Conservation (phyloP, 2,329 filamentous ascomycete genomes). For the Diaporthe citrichinensis region DNA sequence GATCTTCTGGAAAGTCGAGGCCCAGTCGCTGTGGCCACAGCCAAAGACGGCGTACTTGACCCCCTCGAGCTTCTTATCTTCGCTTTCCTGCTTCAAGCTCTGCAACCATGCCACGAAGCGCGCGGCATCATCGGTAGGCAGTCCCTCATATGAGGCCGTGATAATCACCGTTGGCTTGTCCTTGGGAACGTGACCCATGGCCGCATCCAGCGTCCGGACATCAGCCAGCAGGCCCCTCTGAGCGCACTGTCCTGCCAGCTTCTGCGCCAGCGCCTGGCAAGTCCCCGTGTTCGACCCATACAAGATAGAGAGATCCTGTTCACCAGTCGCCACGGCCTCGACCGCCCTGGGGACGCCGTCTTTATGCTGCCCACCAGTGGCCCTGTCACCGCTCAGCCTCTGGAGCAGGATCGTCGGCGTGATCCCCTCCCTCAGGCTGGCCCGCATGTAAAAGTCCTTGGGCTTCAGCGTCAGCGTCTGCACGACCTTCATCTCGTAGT, state of each 20-base stretch:
- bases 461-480: conserved; percentile 74
- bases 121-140: conserved; percentile 78
- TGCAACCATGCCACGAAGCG: conserved; percentile 78
- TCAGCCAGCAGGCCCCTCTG: conserved; percentile 71
- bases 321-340: conserved; percentile 40
- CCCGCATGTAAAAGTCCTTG: conserved; percentile 73
- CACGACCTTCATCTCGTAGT: conserved; percentile 69
- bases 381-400: conserved; percentile 54
- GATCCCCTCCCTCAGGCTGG: conserved; percentile 72
- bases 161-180: conserved; percentile 76
- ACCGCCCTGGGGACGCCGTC: conserved; percentile 55
- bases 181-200: conserved; percentile 70
- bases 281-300: conserved; percentile 83
- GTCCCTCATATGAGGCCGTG: conserved; percentile 78
- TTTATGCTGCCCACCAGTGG: conserved; percentile 61
- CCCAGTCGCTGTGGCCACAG: conserved; percentile 71
- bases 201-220: conserved; percentile 72
- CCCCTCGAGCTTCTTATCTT: conserved; percentile 61
- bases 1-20: conserved; percentile 74
- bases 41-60: conserved; percentile 78
- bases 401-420: conserved; percentile 62
- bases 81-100: conserved; percentile 52
- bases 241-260: conserved; percentile 70
- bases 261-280: conserved; percentile 76
- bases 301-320: conserved; percentile 69